A percentile compares a stretch with the other conserved stretches of the same genome.
Evolutionary conservation across 2,329 filamentous ascomycete species (phyloP).

Genomic region (Aspergillus brasiliensis): DNA sequence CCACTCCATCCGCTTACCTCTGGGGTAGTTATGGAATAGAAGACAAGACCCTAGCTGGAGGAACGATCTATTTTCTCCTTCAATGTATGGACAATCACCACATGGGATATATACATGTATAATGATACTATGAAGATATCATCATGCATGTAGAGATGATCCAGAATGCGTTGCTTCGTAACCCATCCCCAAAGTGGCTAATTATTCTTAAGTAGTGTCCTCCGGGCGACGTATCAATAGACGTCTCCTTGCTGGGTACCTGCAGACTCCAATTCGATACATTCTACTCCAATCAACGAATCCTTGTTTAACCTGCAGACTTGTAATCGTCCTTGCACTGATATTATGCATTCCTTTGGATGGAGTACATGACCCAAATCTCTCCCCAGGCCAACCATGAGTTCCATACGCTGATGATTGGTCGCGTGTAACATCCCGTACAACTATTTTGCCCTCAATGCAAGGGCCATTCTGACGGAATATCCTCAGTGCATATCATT

Average conservation of each 20-base stretch:
- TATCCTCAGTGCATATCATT: constrained; percentile 10
- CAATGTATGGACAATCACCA: background rate
- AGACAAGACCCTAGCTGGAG: background rate
- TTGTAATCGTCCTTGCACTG: constrained; percentile 14
- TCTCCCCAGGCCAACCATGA: constrained; percentile 4
- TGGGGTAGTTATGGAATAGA: background rate
- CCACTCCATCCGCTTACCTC: background rate
- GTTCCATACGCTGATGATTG: background rate
- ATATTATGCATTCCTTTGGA: constrained; percentile 10
- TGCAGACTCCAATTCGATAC: constrained; percentile 5
- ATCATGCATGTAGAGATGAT: background rate
- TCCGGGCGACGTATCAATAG: constrained; percentile 11
- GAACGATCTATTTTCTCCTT: background rate
- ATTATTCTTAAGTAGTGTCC: background rate
- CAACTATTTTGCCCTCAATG: background rate
- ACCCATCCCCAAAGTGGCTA: background rate
- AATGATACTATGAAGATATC: background rate
- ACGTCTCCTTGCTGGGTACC: constrained; percentile 15
- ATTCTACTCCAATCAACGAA: background rate
- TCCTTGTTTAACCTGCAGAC: background rate
- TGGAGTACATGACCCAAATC: constrained; percentile 4
- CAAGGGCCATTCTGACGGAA: constrained; percentile 8
- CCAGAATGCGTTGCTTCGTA: constrained; percentile 3
- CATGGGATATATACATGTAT: background rate
- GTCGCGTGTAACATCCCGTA: background rate